Conservation (phyloP, 2,329 filamentous ascomycete genomes). For the Claviceps monticola region DNA sequence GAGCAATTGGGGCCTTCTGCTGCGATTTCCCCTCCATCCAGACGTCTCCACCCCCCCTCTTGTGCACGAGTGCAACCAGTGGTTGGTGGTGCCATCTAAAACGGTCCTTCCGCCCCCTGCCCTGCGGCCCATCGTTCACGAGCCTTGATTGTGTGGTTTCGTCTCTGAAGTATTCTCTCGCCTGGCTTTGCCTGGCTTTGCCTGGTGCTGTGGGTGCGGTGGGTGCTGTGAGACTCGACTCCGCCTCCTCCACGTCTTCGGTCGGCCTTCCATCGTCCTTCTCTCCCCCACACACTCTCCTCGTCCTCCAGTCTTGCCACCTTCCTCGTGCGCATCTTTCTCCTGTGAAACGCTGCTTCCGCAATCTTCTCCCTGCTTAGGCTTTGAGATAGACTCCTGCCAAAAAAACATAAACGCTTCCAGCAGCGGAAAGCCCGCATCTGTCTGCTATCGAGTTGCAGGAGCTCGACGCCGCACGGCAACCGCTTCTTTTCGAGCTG, state of each 20-base stretch:
- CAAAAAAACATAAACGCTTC: too few relatives aligned
- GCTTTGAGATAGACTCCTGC: not conserved
- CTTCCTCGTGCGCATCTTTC: not conserved
- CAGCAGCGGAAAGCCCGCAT: too few relatives aligned
- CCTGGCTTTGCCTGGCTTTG: not conserved
- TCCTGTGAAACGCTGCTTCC: not conserved
- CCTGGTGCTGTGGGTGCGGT: too few relatives aligned
- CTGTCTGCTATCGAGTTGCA: too few relatives aligned
- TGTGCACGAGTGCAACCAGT: too few relatives aligned
- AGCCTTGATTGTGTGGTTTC: not conserved
- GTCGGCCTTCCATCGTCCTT: not conserved
- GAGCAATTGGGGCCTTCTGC: constrained; percentile 3
- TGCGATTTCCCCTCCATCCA: not conserved
- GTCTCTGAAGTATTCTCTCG: not conserved
- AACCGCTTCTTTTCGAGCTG: not conserved
- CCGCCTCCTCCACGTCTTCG: not conserved
- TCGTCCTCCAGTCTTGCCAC: not conserved
- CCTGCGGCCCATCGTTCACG: not conserved
- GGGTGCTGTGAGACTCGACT: not conserved
- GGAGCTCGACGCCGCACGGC: not conserved
- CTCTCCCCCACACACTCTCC: not conserved
- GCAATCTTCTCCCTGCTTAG: not conserved
- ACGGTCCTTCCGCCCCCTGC: not conserved
- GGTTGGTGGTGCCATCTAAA: not conserved
- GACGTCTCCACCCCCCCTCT: not conserved